Evolutionary conservation across 2,329 filamentous ascomycete species (phyloP), one percentile per base, ranked within the genome.

Genomic region (Ophidiomyces ophidiicola): DNA sequence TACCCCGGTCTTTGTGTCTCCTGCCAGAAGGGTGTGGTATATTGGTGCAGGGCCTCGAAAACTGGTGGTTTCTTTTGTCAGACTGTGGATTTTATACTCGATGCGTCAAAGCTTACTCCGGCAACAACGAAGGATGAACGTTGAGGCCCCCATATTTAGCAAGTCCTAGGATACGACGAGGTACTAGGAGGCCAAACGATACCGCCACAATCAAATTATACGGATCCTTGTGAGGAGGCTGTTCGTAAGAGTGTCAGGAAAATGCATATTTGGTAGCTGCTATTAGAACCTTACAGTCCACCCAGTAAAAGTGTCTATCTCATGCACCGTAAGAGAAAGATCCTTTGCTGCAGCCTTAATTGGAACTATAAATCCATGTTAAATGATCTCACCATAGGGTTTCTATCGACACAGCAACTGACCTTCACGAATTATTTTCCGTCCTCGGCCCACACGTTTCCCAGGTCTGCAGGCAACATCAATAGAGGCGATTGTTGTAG

Each of bases 151-250:
- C 87, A 61, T 92, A 94, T 50, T 72, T 74, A 17, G 82, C 74
- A 1, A 63, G 63, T 15, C 65, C 64, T 15, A 98, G 67, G 11
- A 96, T 75, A 3, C 84, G 71, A 0, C 72, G 70, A 0, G 90
- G 90, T 1, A 98, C 78, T 45, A 94, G 80, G 5, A 94, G 71
- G 2, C 90, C 90, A 61, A 96, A 98, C 0, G 90, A 96, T 3
- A 96, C 90, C 33, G 87, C 87, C 32, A 96, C 69, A 49, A 98
- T 72, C 43, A 98, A 67, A 57, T 94, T 86, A 48, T 77, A 76
- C 18, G 63, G 50, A 19, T 57, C 52, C 24, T 51, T 54, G 11
- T 63, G 53, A 0, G 79, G 78, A 23, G 78, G 69, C 70, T 80
- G 47, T 18, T 26, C 39, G 43, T 54, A 28, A 55, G 48, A 43